phyloP scores from a whole-genome alignment of 805 yeast species.

The Cyberlindnera veronae region DNA sequence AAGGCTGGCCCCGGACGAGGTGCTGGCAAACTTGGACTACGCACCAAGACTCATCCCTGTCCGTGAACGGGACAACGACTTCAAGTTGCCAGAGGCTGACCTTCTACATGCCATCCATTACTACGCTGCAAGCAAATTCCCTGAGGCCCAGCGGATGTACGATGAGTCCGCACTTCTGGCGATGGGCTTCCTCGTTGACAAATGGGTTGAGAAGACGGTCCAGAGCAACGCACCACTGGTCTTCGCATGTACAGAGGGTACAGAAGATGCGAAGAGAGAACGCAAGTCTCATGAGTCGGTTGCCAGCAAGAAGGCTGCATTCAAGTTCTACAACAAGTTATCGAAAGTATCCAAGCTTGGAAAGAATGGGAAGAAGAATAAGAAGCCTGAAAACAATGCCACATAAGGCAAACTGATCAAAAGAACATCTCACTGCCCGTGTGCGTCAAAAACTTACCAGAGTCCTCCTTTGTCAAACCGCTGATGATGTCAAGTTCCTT shows the following conservation, averaged over 20 bases:
- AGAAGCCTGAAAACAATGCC: neutral
- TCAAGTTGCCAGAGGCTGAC: constrained; percentile 24
- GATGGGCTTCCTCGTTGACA: constrained; percentile 34
- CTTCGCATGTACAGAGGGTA: constrained; percentile 14
- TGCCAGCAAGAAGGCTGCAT: too few species aligned
- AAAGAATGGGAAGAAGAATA: constrained; percentile 1
- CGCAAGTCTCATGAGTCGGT: too few species aligned
- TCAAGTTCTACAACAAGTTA: too few species aligned
- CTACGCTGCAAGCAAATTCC: constrained; percentile 26
- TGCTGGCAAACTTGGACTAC: constrained; percentile 1
- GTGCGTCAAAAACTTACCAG: constrained; percentile 22
- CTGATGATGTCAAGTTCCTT: constrained; percentile 18
- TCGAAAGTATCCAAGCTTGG: neutral
- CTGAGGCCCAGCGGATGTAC: constrained; percentile 26
- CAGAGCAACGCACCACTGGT: constrained; percentile 1
- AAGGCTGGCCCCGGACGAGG: constrained; percentile 17
- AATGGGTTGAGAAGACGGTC: constrained; percentile 32
- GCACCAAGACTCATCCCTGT: constrained; percentile 20
- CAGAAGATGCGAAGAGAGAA: constrained; percentile 2
- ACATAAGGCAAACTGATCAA: constrained; percentile 3
- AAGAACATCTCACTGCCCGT: constrained; percentile 17
- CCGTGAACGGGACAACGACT: constrained; percentile 10
- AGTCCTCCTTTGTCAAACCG: constrained; percentile 11
- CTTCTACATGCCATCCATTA: constrained; percentile 35
- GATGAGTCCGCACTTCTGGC: constrained; percentile 37